Evolutionary conservation across 1,284 basidiomycete genomes (phyloP), one percentile per base, ranked within the genome.

Genomic region (Heimioporus retisporus): DNA sequence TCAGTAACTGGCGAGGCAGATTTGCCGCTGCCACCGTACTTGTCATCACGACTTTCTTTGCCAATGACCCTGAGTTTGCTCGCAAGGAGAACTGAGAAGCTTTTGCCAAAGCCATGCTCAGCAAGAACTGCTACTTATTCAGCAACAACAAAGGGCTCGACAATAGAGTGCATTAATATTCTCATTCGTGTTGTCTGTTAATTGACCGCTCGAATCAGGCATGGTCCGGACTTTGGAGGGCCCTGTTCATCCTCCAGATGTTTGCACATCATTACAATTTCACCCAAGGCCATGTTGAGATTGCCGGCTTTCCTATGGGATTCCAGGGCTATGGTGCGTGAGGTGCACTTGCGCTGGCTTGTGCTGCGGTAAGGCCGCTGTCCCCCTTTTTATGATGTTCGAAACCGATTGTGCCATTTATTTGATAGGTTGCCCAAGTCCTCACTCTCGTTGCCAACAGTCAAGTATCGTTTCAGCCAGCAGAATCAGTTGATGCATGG

Each of bases 171-270:
- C 23, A 35, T 51, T 21, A 43, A n/a, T 23, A 28, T 28, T 10
- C 50, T 54, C 14, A 8, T 54, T 53, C 25, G 28, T 25, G 13
- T n/a, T 51, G n/a, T 55, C 28, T 40, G 59, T 54, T 2, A 35
- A 59, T 54, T 28, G 16, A 40, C 40, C 8, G 10, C 31, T 51
- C 35, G n/a, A 23, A 50, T 43, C 31, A 64, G 61, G 63, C 18
- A 18, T 67, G 64, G 60, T n/a, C 56, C 0, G 57, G 61, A 28
- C 28, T 67, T 40, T 68, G 64, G 54, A 59, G 61, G 42, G 42
- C 40, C 8, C 25, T 5, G 13, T 31, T 63, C 25, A 2, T 63
- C 18, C 61, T 63, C 21, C 61, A 63, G 19, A 58, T 15, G 11
- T 63, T 58, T 42, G 35, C 48, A 25, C 61, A 63, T 43, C 61